Evolutionary conservation across 1,284 basidiomycete genomes (phyloP), one percentile per base, ranked within the genome.

Genomic region (Mycosarcoma mackinlayi): DNA sequence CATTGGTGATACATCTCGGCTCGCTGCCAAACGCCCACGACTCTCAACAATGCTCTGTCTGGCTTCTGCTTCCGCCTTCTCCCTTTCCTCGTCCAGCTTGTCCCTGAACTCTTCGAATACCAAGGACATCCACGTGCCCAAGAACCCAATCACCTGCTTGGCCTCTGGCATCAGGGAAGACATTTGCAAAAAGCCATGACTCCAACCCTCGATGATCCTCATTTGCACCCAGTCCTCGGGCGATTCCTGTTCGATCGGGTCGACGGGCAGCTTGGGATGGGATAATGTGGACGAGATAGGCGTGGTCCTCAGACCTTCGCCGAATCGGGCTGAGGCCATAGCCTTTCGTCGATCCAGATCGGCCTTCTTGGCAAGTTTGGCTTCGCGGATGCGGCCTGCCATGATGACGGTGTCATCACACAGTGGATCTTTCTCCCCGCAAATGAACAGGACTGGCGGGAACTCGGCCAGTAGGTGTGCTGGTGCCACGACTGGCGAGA

Each of bases 191-290:
- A 76, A 79, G 21, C 79, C 76, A 33, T 79, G 79, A 35, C 64
- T 76, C 73, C 77, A 82, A 2, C 83, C 84, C 24, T 78, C 82
- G 54, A 83, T 78, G 76, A 84, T 83, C 31, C 77, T 89, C 87
- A 95, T 90, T 83, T 92, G 91, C 18, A 97, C 93, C 93, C 94
- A 97, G 80, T 98, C 94, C 56, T 92, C 91, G 68, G 94, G 93
- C 25, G 85, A 88, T 84, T 96, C 90, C 25, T 85, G 84, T 13
- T 89, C 76, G 53, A 87, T 86, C 21, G 85, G 85, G 59, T 86
- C 85, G 8, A 61, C 45, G 3, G 11, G 69, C 89, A 82, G 57
- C 83, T 83, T 50, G 19, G 42, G 8, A 5, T 21, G 38, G 4
- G 14, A n/a, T n/a, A n/a, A 14, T 13, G 55, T 30, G 6, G 55